Conservation (phyloP, 352 stramenopile species). For the Pythium phragmitis region DNA sequence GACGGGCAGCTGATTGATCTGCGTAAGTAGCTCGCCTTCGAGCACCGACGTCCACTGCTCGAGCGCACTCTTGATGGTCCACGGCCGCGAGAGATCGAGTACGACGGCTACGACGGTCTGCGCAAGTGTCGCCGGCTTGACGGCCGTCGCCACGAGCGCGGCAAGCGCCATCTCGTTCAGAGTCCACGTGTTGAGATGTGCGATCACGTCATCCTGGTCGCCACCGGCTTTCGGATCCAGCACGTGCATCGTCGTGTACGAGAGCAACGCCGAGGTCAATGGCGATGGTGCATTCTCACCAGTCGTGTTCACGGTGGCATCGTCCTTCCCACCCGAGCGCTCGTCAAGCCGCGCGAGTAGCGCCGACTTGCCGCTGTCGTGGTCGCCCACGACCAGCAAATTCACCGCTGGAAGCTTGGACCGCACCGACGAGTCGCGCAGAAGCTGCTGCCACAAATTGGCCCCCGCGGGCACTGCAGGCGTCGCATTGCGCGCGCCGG, state of each 20-base stretch:
- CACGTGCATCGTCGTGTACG: slow-evolving; percentile 64
- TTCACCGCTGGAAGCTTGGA: slow-evolving; percentile 65
- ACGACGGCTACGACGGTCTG: slow-evolving; percentile 70
- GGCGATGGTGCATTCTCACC: slow-evolving; percentile 20
- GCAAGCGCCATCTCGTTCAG: slow-evolving; percentile 70
- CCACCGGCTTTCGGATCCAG: slow-evolving; percentile 59
- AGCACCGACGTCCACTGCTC: slow-evolving; percentile 79
- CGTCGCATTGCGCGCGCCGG: slow-evolving; percentile 5
- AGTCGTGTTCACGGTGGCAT: slow-evolving; percentile 5
- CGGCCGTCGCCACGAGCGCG: slow-evolving; percentile 63
- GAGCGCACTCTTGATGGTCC: slow-evolving; percentile 80
- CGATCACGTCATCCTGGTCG: slow-evolving; percentile 70
- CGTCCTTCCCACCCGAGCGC: slow-evolving; percentile 5
- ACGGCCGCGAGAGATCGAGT: slow-evolving; percentile 69
- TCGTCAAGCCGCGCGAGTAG: slow-evolving; percentile 66
- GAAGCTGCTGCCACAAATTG: slow-evolving; percentile 85
- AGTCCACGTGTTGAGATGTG: slow-evolving; percentile 74
- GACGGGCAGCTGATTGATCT: slow-evolving; percentile 60
- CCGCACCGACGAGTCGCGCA: slow-evolving; percentile 78
- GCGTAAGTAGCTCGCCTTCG: slow-evolving; percentile 64
- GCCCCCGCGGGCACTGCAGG: slow-evolving; percentile 5
- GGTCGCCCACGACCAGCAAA: slow-evolving; percentile 69
- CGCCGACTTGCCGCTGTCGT: slow-evolving; percentile 71
- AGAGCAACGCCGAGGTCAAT: slow-evolving; percentile 47
- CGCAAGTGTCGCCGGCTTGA: slow-evolving; percentile 52